Conservation (phyloP, 2,329 filamentous ascomycete genomes). For the Cladosporium velox region DNA sequence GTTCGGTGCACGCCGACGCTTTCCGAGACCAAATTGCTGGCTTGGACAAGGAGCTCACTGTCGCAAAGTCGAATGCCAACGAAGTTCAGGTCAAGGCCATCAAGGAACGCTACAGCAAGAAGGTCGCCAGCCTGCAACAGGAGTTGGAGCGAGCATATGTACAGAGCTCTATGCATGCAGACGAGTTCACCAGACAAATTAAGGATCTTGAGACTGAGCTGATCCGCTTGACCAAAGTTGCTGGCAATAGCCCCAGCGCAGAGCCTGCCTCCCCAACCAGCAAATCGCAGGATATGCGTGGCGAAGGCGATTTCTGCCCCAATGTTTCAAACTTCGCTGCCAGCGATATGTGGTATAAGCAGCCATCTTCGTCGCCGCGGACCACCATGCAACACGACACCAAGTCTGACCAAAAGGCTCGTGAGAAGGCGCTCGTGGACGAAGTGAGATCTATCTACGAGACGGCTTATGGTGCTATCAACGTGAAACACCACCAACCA, state of each 20-base stretch:
- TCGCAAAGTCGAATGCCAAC: slow-evolving; percentile 25
- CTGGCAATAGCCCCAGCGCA: neutral
- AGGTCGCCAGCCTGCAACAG: slow-evolving; percentile 27
- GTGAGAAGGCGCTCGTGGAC: slow-evolving; percentile 38
- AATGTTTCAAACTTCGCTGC: slow-evolving; percentile 40
- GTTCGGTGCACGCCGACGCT: slow-evolving; percentile 28
- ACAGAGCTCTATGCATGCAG: slow-evolving; percentile 26
- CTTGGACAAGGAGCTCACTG: slow-evolving; percentile 27
- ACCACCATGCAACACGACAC: slow-evolving; percentile 23
- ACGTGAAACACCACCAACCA: slow-evolving; percentile 30
- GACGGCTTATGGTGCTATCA: slow-evolving; percentile 44
- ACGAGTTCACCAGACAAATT: slow-evolving; percentile 18
- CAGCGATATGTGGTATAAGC: slow-evolving; percentile 42
- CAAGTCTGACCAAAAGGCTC: slow-evolving; percentile 31
- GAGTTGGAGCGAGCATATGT: slow-evolving; percentile 30
- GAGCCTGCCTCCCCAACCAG: neutral
- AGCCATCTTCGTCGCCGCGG: slow-evolving; percentile 28
- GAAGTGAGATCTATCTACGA: slow-evolving; percentile 48
- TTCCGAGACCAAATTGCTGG: slow-evolving; percentile 15
- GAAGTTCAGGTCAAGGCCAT: slow-evolving; percentile 22
- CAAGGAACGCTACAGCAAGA: slow-evolving; percentile 28
- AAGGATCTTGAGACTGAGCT: slow-evolving; percentile 17
- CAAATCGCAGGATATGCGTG: slow-evolving; percentile 28
- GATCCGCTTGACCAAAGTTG: slow-evolving; percentile 5
- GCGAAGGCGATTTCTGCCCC: slow-evolving; percentile 42